Conservation (phyloP, 1,284 basidiomycete genomes). For the Calocybe gambosa region DNA sequence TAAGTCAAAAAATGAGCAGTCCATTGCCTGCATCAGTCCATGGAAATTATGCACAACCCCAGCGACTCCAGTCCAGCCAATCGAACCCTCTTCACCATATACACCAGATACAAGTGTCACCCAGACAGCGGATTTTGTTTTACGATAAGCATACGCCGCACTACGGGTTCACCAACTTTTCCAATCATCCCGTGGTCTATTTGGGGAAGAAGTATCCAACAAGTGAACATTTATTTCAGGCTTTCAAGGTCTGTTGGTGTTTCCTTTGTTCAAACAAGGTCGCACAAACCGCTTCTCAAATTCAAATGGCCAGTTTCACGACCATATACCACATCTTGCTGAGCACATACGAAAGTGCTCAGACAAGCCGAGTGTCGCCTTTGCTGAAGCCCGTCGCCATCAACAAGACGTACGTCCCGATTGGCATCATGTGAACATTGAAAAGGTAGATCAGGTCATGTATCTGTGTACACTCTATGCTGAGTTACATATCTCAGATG, state of each 20-base stretch:
- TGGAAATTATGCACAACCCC: not conserved
- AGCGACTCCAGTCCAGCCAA: slow-evolving; percentile 2
- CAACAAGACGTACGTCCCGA: slow-evolving; percentile 49
- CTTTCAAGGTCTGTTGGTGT: slow-evolving; percentile 53
- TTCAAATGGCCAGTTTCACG: slow-evolving; percentile 39
- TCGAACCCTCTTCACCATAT: slow-evolving; percentile 4
- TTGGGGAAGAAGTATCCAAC: slow-evolving; percentile 55
- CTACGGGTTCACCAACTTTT: slow-evolving; percentile 68
- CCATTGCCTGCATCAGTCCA: slow-evolving; percentile 5
- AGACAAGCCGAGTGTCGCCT: slow-evolving; percentile 48
- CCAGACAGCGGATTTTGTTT: slow-evolving; percentile 38
- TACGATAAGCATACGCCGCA: slow-evolving; percentile 55
- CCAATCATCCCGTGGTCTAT: slow-evolving; percentile 47
- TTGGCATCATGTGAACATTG: slow-evolving; percentile 56
- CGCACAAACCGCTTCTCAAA: not conserved
- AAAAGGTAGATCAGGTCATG: slow-evolving; percentile 35
- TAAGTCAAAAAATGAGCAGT: not conserved
- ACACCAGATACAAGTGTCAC: not conserved
- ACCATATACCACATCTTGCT: slow-evolving; percentile 50
- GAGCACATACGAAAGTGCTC: slow-evolving; percentile 56
- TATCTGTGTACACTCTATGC: not conserved
- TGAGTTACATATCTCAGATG: slow-evolving; percentile 40
- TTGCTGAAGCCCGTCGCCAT: slow-evolving; percentile 54
- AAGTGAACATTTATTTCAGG: slow-evolving; percentile 63
- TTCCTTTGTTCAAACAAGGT: not conserved